Conservation (phyloP, 2,329 filamentous ascomycete species). For the Cadophora gregata region DNA sequence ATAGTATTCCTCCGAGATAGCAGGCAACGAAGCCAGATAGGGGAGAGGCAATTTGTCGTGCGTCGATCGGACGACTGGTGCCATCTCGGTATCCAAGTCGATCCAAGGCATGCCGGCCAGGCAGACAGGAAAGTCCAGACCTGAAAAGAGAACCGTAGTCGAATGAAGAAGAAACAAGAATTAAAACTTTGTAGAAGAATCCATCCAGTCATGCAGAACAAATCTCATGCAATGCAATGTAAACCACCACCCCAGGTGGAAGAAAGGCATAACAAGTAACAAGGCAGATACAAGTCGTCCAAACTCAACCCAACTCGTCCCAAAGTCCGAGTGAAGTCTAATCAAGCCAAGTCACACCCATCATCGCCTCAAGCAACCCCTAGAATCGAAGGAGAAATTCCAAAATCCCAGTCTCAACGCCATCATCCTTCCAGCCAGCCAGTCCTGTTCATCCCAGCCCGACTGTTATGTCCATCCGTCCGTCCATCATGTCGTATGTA, state of each 20-base stretch:
- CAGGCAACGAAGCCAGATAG: too few relatives aligned
- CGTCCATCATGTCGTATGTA: neutral
- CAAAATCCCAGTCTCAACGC: neutral
- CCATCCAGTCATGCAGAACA: neutral
- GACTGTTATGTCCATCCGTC: too few relatives aligned
- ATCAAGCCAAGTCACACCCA: neutral
- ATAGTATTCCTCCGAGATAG: too few relatives aligned
- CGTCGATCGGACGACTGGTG: too few relatives aligned
- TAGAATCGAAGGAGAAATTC: neutral
- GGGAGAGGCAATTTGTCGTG: too few relatives aligned
- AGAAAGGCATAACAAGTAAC: conserved; percentile 8
- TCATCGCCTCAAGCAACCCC: neutral
- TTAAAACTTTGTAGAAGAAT: conserved; percentile 1
- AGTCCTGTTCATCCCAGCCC: conserved; percentile 10
- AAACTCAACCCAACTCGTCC: neutral
- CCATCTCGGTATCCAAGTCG: too few relatives aligned
- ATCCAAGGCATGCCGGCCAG: too few relatives aligned
- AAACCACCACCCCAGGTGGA: neutral
- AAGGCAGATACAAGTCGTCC: neutral
- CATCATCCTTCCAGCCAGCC: neutral
- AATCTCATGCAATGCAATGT: neutral
- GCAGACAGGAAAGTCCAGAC: too few relatives aligned
- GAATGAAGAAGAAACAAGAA: too few relatives aligned
- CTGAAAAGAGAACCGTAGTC: too few relatives aligned
- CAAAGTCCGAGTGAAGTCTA: neutral